Base-by-base conservation (phyloP, 1,284 basidiomycete genomes). In the Taiwanofungus camphoratus region DNA sequence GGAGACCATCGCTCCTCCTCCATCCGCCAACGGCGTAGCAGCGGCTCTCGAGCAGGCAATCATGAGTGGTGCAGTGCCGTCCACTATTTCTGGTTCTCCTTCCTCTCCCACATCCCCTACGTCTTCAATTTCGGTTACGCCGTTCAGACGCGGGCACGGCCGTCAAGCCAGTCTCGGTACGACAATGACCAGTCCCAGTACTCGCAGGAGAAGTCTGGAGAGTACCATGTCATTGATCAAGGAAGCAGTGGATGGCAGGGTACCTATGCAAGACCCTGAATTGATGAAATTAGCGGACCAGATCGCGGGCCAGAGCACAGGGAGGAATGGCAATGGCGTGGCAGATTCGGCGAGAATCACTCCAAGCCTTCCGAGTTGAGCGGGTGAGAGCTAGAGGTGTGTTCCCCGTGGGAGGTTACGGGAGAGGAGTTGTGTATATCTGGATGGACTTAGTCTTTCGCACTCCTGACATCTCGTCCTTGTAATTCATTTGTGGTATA, bases 191-290 rank as follows among this genome's bases (percentile, higher is more conserved):
- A 91, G 87, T 60, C 95, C 96, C 8, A 93, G 89, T 58, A 99
- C 87, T 46, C 76, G 96, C 52, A 72, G 94, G 63, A 76, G 94
- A 56, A 93, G 90, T 60, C 70, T 99, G 61, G 95, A 98, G 73
- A 94, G 89, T 61, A 99, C 95, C 41, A 92, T 96, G 73, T 87
- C 86, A 55, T 79, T 98, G 65, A 96, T 99, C 59, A 86, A 92
- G 64, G 88, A 89, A 53, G 89, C 86, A 9, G 78, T 83, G 62
- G 91, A 92, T 39, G 53, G 53, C 43, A 60, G 57, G 46, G 36
- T 48, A 24, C 44, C 54, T 2, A 4, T 49, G 37, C 52, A 54
- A 36, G 64, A 66, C 37, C 51, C 55, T 15, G 64, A 66, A 48
- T 56, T 62, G 36, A 54, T 61, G 44, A 60, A 62, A 52, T 54